A percentile compares a stretch with the other conserved stretches of the same genome.
These are phyloP conservation scores for Fragaria ananassa DNA, from an alignment of 306 rosid species.

Conservation along the genomic window DNA sequence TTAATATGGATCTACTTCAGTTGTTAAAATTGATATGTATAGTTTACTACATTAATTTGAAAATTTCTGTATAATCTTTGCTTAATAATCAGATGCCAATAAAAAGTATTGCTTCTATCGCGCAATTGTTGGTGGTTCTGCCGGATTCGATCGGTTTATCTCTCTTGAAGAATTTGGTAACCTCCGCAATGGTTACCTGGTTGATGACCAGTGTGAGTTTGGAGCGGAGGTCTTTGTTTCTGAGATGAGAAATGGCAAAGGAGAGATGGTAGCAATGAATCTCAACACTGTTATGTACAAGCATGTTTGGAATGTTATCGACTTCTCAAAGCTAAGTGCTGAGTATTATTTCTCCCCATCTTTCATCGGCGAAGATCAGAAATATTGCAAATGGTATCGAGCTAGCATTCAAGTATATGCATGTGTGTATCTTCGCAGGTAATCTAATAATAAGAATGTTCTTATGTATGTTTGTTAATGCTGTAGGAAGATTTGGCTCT, in stretches of 20 bases:
- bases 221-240: background rate
- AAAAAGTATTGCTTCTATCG: background rate
- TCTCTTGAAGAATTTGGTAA: background rate
- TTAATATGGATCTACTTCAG: too few species aligned
- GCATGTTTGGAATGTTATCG: too few species aligned
- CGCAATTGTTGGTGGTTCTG: background rate
- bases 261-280: background rate
- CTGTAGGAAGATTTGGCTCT: too few species aligned
- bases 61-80: too few species aligned
- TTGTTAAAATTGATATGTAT: too few species aligned
- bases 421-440: too few species aligned
- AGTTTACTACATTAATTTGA: too few species aligned
- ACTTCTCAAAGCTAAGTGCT: too few species aligned
- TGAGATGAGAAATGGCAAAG: background rate
- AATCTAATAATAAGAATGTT: background rate
- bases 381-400: background rate
- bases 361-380: background rate
- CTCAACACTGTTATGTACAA: background rate
- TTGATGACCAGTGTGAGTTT: background rate
- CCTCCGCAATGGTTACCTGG: background rate
- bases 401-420: too few species aligned
- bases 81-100: background rate
- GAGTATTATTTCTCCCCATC: too few species aligned
- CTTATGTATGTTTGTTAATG: background rate
- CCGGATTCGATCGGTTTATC: background rate